Evolutionary conservation across 208 protist species (phyloP).

Genomic region (Acanthamoeba royreba): DNA sequence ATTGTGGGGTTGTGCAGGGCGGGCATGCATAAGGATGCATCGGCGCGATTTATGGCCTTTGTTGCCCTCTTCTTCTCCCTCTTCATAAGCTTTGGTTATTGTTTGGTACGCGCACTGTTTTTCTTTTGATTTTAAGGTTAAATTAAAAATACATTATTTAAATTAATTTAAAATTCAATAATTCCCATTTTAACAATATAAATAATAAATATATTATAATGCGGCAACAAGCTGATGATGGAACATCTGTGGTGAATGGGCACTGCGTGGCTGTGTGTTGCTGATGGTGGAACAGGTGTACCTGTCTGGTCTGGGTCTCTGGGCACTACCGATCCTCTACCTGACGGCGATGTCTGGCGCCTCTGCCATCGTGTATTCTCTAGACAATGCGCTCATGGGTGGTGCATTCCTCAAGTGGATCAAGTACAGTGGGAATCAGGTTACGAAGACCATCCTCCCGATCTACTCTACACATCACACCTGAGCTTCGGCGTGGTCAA

Average conservation of each 20-base stretch:
- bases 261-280: no score
- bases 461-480: not conserved
- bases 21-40: not conserved
- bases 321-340: not conserved
- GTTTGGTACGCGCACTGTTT: not conserved
- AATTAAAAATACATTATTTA: no score
- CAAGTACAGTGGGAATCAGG: slow-evolving; percentile 24
- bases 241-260: no score
- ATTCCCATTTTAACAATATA: not conserved
- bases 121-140: not conserved
- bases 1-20: not conserved
- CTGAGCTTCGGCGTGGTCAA: not conserved
- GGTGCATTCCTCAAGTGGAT: slow-evolving; percentile 13
- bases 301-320: not conserved
- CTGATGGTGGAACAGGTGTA: not conserved
- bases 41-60: not conserved
- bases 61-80: slow-evolving; percentile 18
- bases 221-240: no score
- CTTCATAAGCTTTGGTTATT: not conserved
- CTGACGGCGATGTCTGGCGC: not conserved
- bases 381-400: not conserved
- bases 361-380: not conserved
- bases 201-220: no score
- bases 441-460: slow-evolving; percentile 15
- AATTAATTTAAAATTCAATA: not conserved